A percentile compares a stretch with the other conserved stretches of the same genome.
phyloP scores from a whole-genome alignment of 2,329 filamentous ascomycete species.

The Zymoseptoria ardabiliae region DNA sequence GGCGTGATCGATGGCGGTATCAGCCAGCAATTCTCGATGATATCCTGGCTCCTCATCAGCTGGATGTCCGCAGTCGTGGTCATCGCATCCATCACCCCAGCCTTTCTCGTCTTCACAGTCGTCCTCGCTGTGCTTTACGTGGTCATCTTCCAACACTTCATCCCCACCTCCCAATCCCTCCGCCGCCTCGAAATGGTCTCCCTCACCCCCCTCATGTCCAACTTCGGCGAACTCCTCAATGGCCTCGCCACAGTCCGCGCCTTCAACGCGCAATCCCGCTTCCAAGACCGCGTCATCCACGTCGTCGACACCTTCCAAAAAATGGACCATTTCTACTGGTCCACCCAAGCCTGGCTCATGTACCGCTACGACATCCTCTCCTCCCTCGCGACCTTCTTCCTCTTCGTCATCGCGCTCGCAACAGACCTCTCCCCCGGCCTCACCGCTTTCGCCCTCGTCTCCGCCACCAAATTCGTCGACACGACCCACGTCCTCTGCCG shows the following conservation, averaged over 20 bases:
- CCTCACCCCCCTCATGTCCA: slow-evolving; percentile 79
- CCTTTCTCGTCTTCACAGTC: slow-evolving; percentile 66
- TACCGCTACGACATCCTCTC: slow-evolving; percentile 70
- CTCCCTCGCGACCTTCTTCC: slow-evolving; percentile 62
- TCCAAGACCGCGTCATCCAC: slow-evolving; percentile 69
- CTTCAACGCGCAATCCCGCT: slow-evolving; percentile 69
- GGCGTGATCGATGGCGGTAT: slow-evolving; percentile 85
- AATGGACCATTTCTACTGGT: slow-evolving; percentile 94
- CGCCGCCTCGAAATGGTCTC: slow-evolving; percentile 84
- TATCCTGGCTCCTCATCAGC: slow-evolving; percentile 62
- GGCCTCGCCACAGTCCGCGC: slow-evolving; percentile 81
- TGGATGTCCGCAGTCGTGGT: slow-evolving; percentile 68
- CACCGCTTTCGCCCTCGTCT: slow-evolving; percentile 74
- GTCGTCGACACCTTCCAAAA: slow-evolving; percentile 86
- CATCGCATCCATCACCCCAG: slow-evolving; percentile 70
- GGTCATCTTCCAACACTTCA: slow-evolving; percentile 65
- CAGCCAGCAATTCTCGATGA: slow-evolving; percentile 62
- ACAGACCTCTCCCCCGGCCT: slow-evolving; percentile 69
- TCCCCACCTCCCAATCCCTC: slow-evolving; percentile 76
- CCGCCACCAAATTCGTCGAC: slow-evolving; percentile 60
- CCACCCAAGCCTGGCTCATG: slow-evolving; percentile 74
- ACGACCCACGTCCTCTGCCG: slow-evolving; percentile 69
- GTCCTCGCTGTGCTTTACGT: slow-evolving; percentile 62
- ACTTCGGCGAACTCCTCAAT: slow-evolving; percentile 81
- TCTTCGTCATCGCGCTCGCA: slow-evolving; percentile 68